Conservation (phyloP, 2,329 filamentous ascomycete genomes). For the Clathrospora elynae region DNA sequence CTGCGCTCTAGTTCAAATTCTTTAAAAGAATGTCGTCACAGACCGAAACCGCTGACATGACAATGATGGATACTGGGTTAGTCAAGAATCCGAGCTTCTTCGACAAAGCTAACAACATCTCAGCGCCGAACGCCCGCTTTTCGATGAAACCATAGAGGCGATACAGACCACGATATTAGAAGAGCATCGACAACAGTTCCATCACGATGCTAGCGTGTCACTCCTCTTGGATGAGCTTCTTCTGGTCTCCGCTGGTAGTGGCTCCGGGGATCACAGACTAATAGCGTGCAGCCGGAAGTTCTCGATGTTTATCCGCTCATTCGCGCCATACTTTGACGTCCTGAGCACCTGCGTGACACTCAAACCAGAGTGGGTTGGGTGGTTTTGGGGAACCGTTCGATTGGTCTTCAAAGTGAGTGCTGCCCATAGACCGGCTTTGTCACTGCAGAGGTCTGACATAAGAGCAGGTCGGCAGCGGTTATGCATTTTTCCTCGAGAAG, state of each 20-base stretch:
- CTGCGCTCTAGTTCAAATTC: constrained; percentile 18
- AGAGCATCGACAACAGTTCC: constrained; percentile 22
- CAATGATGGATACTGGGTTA: constrained; percentile 32
- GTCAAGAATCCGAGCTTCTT: constrained; percentile 9
- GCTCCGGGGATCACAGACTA: constrained; percentile 17
- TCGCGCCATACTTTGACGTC: constrained; percentile 37
- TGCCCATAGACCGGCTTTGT: not conserved
- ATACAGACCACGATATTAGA: constrained; percentile 28
- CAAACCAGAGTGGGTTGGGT: constrained; percentile 27
- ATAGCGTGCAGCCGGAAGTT: constrained; percentile 26
- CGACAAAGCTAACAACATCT: constrained; percentile 15
- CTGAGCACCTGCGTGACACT: constrained; percentile 25
- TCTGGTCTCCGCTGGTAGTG: constrained; percentile 11
- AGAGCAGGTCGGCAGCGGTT: constrained; percentile 28
- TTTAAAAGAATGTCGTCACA: constrained; percentile 28
- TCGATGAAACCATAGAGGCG: constrained; percentile 27
- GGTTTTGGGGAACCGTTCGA: constrained; percentile 32
- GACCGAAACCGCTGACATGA: constrained; percentile 26
- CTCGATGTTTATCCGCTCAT: constrained; percentile 24
- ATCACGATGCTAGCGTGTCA: constrained; percentile 17
- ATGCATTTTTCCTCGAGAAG: constrained; percentile 31
- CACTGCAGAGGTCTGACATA: not conserved
- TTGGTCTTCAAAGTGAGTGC: constrained; percentile 34
- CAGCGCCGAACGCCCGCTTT: constrained; percentile 24
- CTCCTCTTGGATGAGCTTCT: constrained; percentile 29